Conservation (phyloP, 805 yeast genomes). For the Jamesozyma spencerorum region DNA sequence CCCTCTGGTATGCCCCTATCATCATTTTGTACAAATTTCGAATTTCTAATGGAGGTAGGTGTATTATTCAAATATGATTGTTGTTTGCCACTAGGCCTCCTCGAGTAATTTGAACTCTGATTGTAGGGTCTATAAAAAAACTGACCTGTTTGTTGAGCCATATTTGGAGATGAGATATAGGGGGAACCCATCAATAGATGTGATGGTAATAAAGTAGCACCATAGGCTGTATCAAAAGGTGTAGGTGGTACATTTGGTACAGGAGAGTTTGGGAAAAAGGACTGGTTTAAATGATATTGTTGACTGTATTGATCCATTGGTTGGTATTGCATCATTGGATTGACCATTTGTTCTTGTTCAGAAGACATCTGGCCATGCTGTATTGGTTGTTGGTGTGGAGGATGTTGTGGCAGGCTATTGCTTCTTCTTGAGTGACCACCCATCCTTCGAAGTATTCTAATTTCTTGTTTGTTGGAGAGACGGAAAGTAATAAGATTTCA, state of each 20-base stretch:
- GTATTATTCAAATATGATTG: background rate
- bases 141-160: constrained; percentile 4
- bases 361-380: background rate
- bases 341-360: background rate
- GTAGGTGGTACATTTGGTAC: constrained; percentile 34
- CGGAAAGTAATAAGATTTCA: too few species aligned
- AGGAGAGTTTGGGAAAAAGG: constrained; percentile 15
- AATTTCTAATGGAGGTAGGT: too few species aligned
- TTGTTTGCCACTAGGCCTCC: background rate
- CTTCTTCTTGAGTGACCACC: constrained; percentile 5
- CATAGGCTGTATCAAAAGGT: constrained; percentile 52
- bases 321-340: background rate
- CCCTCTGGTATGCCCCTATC: background rate
- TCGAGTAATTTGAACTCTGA: background rate
- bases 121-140: background rate
- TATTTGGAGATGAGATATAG: constrained; percentile 36
- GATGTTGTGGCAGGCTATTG: constrained; percentile 1
- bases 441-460: background rate
- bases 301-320: constrained; percentile 1
- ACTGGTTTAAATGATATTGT: constrained; percentile 2
- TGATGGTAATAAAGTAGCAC: constrained; percentile 54
- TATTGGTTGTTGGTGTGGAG: background rate
- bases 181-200: constrained; percentile 56
- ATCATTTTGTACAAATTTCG: too few species aligned
- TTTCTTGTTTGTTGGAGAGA: too few species aligned